Conservation (phyloP, 2,329 filamentous ascomycete genomes). For the Colletotrichum graminicola region DNA sequence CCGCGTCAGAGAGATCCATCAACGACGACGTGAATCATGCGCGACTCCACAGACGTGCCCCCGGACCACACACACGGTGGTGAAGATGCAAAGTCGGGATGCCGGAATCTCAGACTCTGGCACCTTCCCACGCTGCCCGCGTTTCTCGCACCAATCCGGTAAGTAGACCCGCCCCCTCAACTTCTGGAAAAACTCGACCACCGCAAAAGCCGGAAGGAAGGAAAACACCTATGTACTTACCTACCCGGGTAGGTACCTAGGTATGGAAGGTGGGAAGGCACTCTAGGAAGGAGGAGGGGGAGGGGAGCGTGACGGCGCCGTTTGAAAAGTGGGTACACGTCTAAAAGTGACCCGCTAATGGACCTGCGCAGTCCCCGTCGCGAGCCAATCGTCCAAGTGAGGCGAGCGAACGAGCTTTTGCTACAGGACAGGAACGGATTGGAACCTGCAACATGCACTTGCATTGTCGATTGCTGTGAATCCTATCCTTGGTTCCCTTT, state of each 20-base stretch:
- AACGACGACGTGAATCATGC: constrained; percentile 38
- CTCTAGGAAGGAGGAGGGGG: constrained; percentile 1
- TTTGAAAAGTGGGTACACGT: constrained; percentile 32
- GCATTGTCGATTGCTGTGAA: constrained; percentile 13
- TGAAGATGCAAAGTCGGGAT: constrained; percentile 22
- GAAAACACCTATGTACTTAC: background rate
- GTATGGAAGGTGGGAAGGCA: constrained; percentile 16
- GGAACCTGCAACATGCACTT: constrained; percentile 21
- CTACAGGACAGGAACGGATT: constrained; percentile 14
- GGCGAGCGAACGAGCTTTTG: constrained; percentile 32
- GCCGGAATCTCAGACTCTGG: constrained; percentile 2
- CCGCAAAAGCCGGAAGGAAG: constrained; percentile 36
- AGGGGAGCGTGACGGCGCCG: constrained; percentile 24
- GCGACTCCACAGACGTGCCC: constrained; percentile 28
- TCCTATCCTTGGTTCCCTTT: background rate
- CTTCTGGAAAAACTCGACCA: constrained; percentile 41
- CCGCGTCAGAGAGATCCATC: constrained; percentile 36
- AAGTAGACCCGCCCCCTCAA: constrained; percentile 30
- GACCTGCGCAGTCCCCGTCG: constrained; percentile 35
- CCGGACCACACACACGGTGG: constrained; percentile 6
- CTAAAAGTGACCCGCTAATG: constrained; percentile 33
- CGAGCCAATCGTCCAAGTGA: constrained; percentile 42
- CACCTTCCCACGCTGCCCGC: background rate
- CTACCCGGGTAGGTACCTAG: too few species aligned
- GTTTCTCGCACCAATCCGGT: constrained; percentile 23